Evolutionary conservation across 192 early-diverging fungal genomes (phyloP).

Genomic region (Umbelopsis sp.): DNA sequence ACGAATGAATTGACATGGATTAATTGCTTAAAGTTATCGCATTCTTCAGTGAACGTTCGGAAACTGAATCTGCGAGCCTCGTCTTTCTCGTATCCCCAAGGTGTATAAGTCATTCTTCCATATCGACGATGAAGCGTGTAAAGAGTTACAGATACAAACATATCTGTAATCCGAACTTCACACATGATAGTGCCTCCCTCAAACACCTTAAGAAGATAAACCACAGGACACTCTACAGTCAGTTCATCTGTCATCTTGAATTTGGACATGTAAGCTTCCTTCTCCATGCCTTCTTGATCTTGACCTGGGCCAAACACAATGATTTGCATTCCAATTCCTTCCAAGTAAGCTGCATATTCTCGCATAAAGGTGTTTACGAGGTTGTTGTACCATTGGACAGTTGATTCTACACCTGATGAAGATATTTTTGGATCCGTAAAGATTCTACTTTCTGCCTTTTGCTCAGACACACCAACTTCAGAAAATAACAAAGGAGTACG

Average conservation of each 20-base stretch:
- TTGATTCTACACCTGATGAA: conserved; percentile 26
- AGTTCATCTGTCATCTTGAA: conserved; percentile 45
- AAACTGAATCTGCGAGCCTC: conserved; percentile 47
- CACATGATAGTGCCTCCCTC: conserved; percentile 61
- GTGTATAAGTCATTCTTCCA: conserved; percentile 45
- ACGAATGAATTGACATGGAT: conserved; percentile 66
- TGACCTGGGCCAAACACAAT: conserved; percentile 53
- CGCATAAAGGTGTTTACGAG: conserved; percentile 52
- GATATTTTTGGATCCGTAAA: conserved; percentile 13
- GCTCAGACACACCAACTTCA: conserved; percentile 34
- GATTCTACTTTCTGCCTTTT: background rate
- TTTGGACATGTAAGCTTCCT: conserved; percentile 44
- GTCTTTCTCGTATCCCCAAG: conserved; percentile 31
- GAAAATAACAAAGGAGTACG: conserved; percentile 55
- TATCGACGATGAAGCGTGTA: conserved; percentile 59
- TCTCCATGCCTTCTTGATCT: conserved; percentile 26
- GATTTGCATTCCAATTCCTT: conserved; percentile 60
- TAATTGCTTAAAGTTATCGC: conserved; percentile 54
- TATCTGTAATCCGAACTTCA: conserved; percentile 55
- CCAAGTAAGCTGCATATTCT: conserved; percentile 58
- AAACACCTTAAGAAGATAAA: conserved; percentile 54
- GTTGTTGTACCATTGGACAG: conserved; percentile 46
- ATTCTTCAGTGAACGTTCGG: conserved; percentile 56
- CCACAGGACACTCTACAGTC: conserved; percentile 45
- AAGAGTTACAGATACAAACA: conserved; percentile 59